Conservation (phyloP, 2,329 filamentous ascomycete genomes). For the Canariomyces notabilis region DNA sequence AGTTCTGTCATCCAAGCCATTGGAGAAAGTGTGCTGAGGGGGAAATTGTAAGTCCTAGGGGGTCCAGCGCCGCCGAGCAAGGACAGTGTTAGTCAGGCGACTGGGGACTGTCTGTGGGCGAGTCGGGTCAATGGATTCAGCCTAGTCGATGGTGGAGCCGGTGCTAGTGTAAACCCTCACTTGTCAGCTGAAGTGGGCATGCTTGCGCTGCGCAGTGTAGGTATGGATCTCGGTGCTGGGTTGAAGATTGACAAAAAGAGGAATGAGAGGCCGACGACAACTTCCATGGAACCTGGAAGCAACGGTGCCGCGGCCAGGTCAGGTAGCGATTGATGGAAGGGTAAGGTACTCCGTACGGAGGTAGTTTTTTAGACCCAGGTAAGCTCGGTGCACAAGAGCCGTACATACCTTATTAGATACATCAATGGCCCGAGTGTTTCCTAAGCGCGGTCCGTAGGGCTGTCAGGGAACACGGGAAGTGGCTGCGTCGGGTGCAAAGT, state of each 20-base stretch:
- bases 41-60: conserved; percentile 1
- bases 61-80: conserved; percentile 5
- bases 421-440: neutral
- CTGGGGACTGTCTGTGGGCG: neutral
- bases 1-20: conserved; percentile 7
- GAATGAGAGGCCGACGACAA: no score
- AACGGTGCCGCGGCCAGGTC: no score
- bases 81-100: conserved; percentile 5
- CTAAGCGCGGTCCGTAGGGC: neutral
- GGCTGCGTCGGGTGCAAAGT: neutral
- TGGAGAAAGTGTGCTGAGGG: conserved; percentile 3
- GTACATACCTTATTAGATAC: no score
- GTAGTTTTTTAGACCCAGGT: no score
- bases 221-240: no score
- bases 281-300: no score
- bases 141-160: conserved; percentile 12
- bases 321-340: no score
- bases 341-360: no score
- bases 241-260: no score
- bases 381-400: neutral
- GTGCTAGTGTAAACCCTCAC: neutral
- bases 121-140: conserved; percentile 13
- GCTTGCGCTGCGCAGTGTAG: no score
- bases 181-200: neutral
- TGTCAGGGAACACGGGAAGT: neutral